phyloP scores from a whole-genome alignment of 2,329 filamentous ascomycete species.

The Botrytis porri region DNA sequence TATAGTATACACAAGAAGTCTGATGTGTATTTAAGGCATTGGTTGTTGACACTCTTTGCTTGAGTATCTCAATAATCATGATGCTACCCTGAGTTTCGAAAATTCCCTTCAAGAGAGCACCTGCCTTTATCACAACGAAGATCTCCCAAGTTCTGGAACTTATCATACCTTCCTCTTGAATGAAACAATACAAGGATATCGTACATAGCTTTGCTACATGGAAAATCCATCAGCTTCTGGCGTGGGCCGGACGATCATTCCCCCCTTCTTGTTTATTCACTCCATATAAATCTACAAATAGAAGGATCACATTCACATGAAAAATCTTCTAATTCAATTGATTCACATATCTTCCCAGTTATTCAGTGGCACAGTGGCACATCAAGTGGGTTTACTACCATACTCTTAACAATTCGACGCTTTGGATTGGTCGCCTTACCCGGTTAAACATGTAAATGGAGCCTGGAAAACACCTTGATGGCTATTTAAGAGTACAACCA shows the following conservation, averaged over 20 bases:
- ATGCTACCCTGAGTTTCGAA: background rate
- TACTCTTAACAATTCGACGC: background rate
- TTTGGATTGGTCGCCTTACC: constrained; percentile 1
- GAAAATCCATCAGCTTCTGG: background rate
- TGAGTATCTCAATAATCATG: background rate
- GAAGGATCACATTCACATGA: background rate
- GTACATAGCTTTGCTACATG: background rate
- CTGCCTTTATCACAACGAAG: constrained; percentile 1
- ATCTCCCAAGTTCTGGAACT: background rate
- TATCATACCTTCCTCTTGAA: background rate
- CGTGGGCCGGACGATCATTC: background rate
- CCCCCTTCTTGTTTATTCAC: background rate
- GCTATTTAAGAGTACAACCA: background rate
- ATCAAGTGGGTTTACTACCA: background rate
- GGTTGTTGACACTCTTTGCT: background rate
- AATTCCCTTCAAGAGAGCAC: background rate
- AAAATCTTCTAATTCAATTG: background rate
- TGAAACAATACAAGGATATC: background rate
- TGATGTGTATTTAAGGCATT: background rate
- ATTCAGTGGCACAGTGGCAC: too few relatives aligned
- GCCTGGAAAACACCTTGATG: constrained; percentile 11
- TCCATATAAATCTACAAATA: background rate
- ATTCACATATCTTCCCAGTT: background rate
- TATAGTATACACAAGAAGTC: background rate
- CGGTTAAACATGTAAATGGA: background rate